Evolutionary conservation across 2,329 filamentous ascomycete genomes (phyloP).

Genomic region (Sporothrix protearum): DNA sequence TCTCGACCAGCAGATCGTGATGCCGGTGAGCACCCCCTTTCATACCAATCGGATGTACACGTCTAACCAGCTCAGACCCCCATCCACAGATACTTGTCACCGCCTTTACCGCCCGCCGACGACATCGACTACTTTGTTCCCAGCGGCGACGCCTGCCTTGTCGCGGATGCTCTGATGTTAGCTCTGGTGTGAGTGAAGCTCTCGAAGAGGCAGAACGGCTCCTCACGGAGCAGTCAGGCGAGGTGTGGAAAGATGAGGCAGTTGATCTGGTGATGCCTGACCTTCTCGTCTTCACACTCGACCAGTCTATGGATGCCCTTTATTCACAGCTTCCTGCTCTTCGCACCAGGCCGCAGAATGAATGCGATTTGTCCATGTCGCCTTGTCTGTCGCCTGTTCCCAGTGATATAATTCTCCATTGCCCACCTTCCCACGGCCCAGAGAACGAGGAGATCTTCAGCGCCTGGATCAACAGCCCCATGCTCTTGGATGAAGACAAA

Average conservation of each 20-base stretch:
- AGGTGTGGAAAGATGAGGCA: background rate
- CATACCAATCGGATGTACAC: background rate
- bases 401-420: too few species aligned
- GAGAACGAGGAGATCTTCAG: background rate
- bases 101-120: conserved; percentile 20
- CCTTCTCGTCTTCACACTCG: background rate
- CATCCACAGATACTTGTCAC: conserved; percentile 9
- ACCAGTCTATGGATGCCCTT: background rate
- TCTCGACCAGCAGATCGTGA: background rate
- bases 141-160: conserved; percentile 18
- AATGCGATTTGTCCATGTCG: background rate
- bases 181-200: conserved; percentile 24
- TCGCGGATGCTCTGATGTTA: conserved; percentile 26
- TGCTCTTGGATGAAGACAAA: background rate
- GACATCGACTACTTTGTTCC: conserved; percentile 12
- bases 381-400: background rate
- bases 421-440: background rate
- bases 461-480: background rate
- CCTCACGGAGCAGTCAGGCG: background rate
- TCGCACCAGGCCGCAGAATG: background rate
- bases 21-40: background rate
- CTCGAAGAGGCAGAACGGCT: conserved; percentile 15
- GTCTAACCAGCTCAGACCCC: background rate
- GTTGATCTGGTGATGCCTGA: background rate
- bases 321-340: background rate